phyloP scores from a whole-genome alignment of 768 basidiomycete species.

The Suillus luteus region DNA sequence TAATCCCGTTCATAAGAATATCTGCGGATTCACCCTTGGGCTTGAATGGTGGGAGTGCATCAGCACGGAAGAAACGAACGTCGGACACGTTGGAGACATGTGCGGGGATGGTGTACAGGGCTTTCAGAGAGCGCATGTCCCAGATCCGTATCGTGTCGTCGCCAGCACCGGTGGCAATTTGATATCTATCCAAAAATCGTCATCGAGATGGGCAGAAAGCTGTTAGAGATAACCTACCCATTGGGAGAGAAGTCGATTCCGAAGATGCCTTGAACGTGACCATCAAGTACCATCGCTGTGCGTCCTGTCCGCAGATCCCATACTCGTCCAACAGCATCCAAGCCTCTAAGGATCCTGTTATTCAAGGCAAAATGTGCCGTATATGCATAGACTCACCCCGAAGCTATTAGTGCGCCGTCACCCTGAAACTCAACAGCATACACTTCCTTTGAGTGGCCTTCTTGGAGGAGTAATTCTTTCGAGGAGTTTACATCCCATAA shows the following conservation, averaged over 20 bases:
- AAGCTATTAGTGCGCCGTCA: slow-evolving; percentile 90
- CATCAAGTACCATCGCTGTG: slow-evolving; percentile 97
- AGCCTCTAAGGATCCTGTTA: slow-evolving; percentile 56
- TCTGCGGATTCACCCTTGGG: slow-evolving; percentile 39
- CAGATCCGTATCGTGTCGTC: slow-evolving; percentile 99
- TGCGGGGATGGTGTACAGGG: slow-evolving; percentile 95
- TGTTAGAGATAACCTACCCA: slow-evolving; percentile 57
- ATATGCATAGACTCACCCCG: slow-evolving; percentile 62
- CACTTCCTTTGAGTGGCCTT: slow-evolving; percentile 97
- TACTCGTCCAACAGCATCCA: slow-evolving; percentile 95
- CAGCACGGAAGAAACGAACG: slow-evolving; percentile 86
- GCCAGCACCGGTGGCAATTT: slow-evolving; percentile 94
- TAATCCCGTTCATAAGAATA: slow-evolving; percentile 51
- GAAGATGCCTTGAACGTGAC: slow-evolving; percentile 92
- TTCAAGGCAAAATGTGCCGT: neutral
- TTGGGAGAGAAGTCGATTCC: slow-evolving; percentile 93
- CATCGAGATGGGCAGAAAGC: neutral
- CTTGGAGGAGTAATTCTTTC: slow-evolving; percentile 85
- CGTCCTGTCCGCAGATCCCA: slow-evolving; percentile 96
- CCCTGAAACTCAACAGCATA: slow-evolving; percentile 95
- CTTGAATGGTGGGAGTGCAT: slow-evolving; percentile 50
- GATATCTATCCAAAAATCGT: slow-evolving; percentile 62
- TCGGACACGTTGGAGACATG: slow-evolving; percentile 96
- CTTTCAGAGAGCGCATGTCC: slow-evolving; percentile 93
- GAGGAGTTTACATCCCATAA: slow-evolving; percentile 89